Evolutionary conservation across 208 protist genomes (phyloP).

Genomic region (Vickermania ingenoplastis): DNA sequence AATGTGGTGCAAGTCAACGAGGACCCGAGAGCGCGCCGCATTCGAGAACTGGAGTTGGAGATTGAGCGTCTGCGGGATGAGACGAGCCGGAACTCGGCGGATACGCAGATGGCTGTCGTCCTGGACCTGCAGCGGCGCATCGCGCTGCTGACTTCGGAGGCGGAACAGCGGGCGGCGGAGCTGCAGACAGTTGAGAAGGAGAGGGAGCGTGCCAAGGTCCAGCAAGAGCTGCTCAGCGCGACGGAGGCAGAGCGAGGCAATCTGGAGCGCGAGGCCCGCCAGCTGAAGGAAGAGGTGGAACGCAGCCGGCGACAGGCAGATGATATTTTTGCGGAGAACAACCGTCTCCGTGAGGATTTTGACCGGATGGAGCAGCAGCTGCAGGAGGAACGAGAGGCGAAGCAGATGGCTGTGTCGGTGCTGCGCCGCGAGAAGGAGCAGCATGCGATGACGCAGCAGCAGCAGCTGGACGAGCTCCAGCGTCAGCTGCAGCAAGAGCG

Average conservation of each 20-base stretch:
- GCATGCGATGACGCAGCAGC: neutral
- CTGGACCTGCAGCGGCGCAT: conserved; percentile 8
- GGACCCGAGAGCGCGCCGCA: conserved; percentile 37
- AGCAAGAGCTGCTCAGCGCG: conserved; percentile 13
- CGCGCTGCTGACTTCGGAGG: conserved; percentile 8
- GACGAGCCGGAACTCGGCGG: no score
- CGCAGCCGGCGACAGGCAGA: conserved; percentile 6
- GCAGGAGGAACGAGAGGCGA: neutral
- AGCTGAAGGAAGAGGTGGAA: conserved; percentile 15
- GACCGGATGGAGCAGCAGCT: neutral
- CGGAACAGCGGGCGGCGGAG: conserved; percentile 11
- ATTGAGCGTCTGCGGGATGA: conserved; percentile 17
- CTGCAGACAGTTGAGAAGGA: conserved; percentile 9
- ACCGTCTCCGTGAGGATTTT: neutral
- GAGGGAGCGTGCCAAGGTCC: conserved; percentile 13
- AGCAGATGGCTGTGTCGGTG: neutral
- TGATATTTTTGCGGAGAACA: neutral
- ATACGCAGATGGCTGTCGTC: conserved; percentile 47
- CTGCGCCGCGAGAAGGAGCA: neutral
- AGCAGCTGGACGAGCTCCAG: conserved; percentile 3
- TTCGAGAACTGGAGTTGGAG: conserved; percentile 12
- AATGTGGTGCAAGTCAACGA: conserved; percentile 70
- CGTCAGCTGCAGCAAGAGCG: neutral
- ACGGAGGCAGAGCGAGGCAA: conserved; percentile 12
- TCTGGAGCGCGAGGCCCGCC: conserved; percentile 1